phyloP scores from a whole-genome alignment of 108 stramenopile genomes.

The Discostella pseudostelligera region DNA sequence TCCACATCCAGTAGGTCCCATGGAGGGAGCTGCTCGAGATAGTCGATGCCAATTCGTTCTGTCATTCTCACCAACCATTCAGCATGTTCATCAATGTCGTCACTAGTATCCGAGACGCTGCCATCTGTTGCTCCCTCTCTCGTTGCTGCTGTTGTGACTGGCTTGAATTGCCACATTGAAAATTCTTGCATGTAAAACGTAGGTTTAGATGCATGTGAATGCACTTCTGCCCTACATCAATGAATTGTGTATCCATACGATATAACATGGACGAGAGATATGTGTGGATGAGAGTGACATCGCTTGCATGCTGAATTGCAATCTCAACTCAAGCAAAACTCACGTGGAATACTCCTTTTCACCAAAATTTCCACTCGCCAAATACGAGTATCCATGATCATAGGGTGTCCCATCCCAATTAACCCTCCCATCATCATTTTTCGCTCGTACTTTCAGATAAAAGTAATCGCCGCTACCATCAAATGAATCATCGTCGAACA shows the following conservation, averaged over 20 bases:
- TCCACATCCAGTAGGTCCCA: conserved; percentile 51
- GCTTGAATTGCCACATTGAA: conserved; percentile 21
- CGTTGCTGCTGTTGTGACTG: neutral
- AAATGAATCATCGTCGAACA: conserved; percentile 37
- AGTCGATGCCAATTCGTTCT: conserved; percentile 42
- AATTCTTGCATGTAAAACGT: neutral
- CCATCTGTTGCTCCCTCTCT: conserved; percentile 2
- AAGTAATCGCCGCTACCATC: conserved; percentile 37
- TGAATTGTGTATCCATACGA: neutral
- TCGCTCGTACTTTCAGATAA: neutral
- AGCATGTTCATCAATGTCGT: conserved; percentile 36
- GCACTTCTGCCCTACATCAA: neutral
- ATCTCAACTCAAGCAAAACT: neutral
- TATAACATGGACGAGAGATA: neutral
- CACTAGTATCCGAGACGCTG: neutral
- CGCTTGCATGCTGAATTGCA: neutral
- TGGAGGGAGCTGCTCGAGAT: conserved; percentile 39
- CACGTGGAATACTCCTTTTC: conserved; percentile 42
- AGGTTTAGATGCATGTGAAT: neutral
- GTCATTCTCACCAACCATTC: conserved; percentile 46
- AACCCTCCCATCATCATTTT: conserved; percentile 3
- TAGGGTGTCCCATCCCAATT: neutral
- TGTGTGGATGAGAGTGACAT: no score
- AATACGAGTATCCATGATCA: neutral
- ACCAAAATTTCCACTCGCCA: conserved; percentile 44